Base-by-base conservation (phyloP, 495 filamentous ascomycete species). In the Halenospora varia region DNA sequence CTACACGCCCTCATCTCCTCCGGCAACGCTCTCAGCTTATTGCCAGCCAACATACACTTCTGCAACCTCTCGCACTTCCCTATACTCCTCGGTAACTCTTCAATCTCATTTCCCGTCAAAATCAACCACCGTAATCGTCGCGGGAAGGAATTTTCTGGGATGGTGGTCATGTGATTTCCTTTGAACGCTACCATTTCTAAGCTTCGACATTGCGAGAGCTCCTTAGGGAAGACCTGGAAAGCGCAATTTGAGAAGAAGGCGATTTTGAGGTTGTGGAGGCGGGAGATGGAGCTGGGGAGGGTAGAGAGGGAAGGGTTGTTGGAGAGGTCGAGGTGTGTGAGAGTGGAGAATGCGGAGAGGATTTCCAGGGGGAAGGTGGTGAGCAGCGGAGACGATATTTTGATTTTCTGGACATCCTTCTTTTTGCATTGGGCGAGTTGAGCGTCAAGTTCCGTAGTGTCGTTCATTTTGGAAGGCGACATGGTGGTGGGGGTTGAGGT, bases 131-230 rank as follows among this genome's bases (percentile, higher is more conserved):
- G 65, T 9, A 77, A 66, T 10, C 51, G 69, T 22, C 62, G 66
- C 17, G 75, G 77, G 15, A 78, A 48, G 4, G 72, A 51, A 48
- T 71, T 65, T 41, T 76, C 71, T 22, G 75, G 73, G 44, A 77
- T 66, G 2, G 61, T 56, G 20, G 55, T 58, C 71, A 79, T 77
- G 57, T 54, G 55, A 59, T 79, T 79, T 49, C 57, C 58, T n/a
- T 71, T 70, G 63, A 78, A 75, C 6, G 71, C 74, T 24, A 76
- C 67, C 67, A 73, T 78, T 58, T 75, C 71, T 20, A 78, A 70
- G 45, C 65, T 59, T 9, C 67, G 70, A 56, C 73, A 76, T 66
- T 65, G 46, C 52, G 69, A 67, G 22, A 77, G 54, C 49, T 68
- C 67, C n/a, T 49, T 57, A 1, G 75, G 74, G 29, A 78, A 79